Evolutionary conservation across 306 rosid species (phyloP), one percentile per base, ranked within the genome.

Genomic region (Abrus precatorius): DNA sequence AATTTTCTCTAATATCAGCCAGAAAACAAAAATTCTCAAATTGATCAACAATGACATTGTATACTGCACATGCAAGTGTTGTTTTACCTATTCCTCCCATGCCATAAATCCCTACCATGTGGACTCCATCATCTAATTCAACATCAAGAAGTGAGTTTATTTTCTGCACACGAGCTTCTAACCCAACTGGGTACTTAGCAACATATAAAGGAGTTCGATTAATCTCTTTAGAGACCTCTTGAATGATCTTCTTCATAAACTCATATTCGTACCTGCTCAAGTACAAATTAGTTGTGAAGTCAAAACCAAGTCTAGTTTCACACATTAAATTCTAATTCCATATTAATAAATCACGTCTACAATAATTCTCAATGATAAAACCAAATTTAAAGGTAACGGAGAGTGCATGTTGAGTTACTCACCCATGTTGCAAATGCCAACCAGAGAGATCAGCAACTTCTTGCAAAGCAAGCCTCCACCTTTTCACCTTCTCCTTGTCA

Each of bases 71-170:
- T 71, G 76, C 76, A 53, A 72, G 20, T 4, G 76, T 52, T 33
- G 76, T 36, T 36, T 72, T 72, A 1, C 76, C 76, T 3, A 71
- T 30, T n/a, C 81, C 81, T 7, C 64, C 41, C 6, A 64, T 77
- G 10, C 83, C 83, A 44, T 57, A 55, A 67, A 67, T 69, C 9
- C 76, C 82, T 29, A 78, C 59, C 69, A 78, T 78, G 34, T 6
- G n/a, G 33, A 45, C 69, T 5, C 43, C 57, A n/a, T 79, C 30
- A 43, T 69, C 3, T 54, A 68, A 79, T 56, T 34, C 62, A 71
- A 71, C 60, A 40, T 53, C 44, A 57, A 72, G 64, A 72, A 72
- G 65, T 3, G 77, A 72, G 27, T 40, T 38, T 30, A 72, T 30
- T 36, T 14, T 34, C 20, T 38, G 64, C 64, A 72, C 34, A 3